Evolutionary conservation across 1,284 basidiomycete genomes (phyloP).

Genomic region (Fistulinella cinereoalba): DNA sequence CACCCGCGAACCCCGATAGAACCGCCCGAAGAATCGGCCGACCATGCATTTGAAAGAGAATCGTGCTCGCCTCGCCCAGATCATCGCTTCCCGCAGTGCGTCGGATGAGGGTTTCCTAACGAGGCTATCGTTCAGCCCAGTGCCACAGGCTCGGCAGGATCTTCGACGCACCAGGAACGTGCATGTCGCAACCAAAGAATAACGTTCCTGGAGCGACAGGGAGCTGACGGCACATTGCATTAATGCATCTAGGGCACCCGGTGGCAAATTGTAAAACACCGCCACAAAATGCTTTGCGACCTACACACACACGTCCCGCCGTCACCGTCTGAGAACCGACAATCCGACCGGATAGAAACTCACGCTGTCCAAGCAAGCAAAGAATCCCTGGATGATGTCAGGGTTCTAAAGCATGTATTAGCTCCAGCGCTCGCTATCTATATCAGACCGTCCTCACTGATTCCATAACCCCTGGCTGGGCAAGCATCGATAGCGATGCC

Average conservation of each 20-base stretch:
- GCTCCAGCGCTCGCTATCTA: not conserved
- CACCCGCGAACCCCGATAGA: slow-evolving; percentile 73
- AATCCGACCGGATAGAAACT: slow-evolving; percentile 19
- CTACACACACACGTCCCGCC: slow-evolving; percentile 34
- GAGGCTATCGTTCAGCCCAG: not conserved
- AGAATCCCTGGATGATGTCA: slow-evolving; percentile 86
- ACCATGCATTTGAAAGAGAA: slow-evolving; percentile 62
- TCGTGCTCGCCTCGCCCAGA: slow-evolving; percentile 46
- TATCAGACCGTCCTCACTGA: slow-evolving; percentile 45
- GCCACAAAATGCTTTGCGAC: slow-evolving; percentile 72
- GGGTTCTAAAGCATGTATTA: slow-evolving; percentile 58
- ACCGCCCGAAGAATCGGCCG: slow-evolving; percentile 68
- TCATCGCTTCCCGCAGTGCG: slow-evolving; percentile 55
- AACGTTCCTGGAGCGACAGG: slow-evolving; percentile 78
- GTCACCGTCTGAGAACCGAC: not conserved
- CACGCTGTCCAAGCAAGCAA: slow-evolving; percentile 73
- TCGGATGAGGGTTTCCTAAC: slow-evolving; percentile 59
- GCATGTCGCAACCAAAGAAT: slow-evolving; percentile 79
- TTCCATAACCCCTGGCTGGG: slow-evolving; percentile 64
- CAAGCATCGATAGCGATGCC: slow-evolving; percentile 56
- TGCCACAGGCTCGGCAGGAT: not conserved
- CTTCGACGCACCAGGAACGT: slow-evolving; percentile 67
- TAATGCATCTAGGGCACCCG: slow-evolving; percentile 64
- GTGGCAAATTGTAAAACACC: slow-evolving; percentile 66
- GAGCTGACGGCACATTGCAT: slow-evolving; percentile 72